These are phyloP conservation scores for Euphorbia peplus DNA, from an alignment of 345 rosid genomes.

Conservation along the genomic window DNA sequence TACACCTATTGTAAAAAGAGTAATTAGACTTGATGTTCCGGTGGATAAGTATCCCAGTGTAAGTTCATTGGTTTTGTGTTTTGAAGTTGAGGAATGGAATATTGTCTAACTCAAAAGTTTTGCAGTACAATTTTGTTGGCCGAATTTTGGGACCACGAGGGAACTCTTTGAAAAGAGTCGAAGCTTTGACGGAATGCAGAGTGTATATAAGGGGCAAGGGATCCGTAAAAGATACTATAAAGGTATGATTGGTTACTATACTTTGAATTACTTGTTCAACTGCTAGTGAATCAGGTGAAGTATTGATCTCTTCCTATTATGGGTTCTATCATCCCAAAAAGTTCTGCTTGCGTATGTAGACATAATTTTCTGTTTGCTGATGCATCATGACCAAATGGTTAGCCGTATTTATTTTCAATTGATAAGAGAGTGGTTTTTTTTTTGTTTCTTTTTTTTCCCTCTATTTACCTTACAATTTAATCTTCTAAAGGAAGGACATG, in stretches of 20 bases:
- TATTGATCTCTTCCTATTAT: slow-evolving; percentile 8
- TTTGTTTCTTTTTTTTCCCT: neutral
- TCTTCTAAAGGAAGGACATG: slow-evolving; percentile 19
- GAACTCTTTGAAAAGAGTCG: slow-evolving; percentile 90
- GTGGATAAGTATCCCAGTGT: slow-evolving; percentile 88
- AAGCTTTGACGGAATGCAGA: slow-evolving; percentile 73
- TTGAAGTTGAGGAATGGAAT: neutral
- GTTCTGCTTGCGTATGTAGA: neutral
- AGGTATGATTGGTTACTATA: slow-evolving; percentile 43
- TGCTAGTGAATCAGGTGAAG: slow-evolving; percentile 3
- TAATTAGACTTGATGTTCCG: slow-evolving; percentile 87
- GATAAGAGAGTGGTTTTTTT: neutral
- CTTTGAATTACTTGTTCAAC: neutral
- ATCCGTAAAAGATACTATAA: slow-evolving; percentile 79
- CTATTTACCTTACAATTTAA: neutral
- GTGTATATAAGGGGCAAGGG: slow-evolving; percentile 91
- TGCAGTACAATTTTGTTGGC: slow-evolving; percentile 92
- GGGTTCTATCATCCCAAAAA: slow-evolving; percentile 7
- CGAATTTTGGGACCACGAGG: slow-evolving; percentile 97
- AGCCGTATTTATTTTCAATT: neutral
- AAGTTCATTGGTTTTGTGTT: slow-evolving; percentile 25
- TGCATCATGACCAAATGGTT: neutral
- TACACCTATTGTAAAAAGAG: slow-evolving; percentile 64
- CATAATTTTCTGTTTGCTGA: neutral
- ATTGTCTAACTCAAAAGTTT: slow-evolving; percentile 28